These are phyloP conservation scores for Mrakia frigida DNA, from an alignment of 768 basidiomycete genomes.

Conservation along the genomic window DNA sequence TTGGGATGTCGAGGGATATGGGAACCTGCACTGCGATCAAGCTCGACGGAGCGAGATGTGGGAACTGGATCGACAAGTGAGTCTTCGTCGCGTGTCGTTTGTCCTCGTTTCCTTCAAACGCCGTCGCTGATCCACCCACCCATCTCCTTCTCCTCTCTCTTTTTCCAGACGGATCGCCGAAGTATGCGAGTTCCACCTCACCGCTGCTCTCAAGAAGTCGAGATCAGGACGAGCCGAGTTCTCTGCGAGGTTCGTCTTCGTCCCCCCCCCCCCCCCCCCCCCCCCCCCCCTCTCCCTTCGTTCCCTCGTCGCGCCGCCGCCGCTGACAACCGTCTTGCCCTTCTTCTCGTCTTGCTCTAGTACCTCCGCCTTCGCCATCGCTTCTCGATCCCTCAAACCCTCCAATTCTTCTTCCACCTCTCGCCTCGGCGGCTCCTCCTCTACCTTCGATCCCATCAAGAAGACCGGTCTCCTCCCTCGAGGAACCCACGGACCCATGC, in stretches of 20 bases:
- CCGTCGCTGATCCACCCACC: background rate
- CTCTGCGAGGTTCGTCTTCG: slow-evolving; percentile 59
- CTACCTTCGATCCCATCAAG: slow-evolving; percentile 35
- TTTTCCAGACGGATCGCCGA: slow-evolving; percentile 69
- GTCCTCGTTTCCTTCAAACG: background rate
- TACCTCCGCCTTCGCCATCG: slow-evolving; percentile 38
- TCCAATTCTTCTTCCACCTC: background rate
- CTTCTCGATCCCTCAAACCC: slow-evolving; percentile 17
- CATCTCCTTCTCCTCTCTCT: background rate
- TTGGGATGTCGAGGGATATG: slow-evolving; percentile 81
- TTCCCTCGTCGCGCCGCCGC: background rate
- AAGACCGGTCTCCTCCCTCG: slow-evolving; percentile 42
- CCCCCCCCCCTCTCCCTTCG: background rate
- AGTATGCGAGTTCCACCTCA: slow-evolving; percentile 88
- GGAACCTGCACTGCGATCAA: slow-evolving; percentile 74
- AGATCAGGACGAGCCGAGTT: slow-evolving; percentile 82
- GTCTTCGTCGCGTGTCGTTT: slow-evolving; percentile 28
- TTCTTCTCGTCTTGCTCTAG: slow-evolving; percentile 24
- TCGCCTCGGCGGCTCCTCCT: background rate
- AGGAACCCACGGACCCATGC: slow-evolving; percentile 32
- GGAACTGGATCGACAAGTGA: slow-evolving; percentile 73
- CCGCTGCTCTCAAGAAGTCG: slow-evolving; percentile 66
- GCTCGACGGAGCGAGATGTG: slow-evolving; percentile 73
- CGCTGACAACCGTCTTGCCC: background rate
- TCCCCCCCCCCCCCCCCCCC: background rate